A percentile compares a stretch with the other conserved stretches of the same genome.
phyloP scores from a whole-genome alignment of 305 asterid genomes.

The Fraxinus ornus region DNA sequence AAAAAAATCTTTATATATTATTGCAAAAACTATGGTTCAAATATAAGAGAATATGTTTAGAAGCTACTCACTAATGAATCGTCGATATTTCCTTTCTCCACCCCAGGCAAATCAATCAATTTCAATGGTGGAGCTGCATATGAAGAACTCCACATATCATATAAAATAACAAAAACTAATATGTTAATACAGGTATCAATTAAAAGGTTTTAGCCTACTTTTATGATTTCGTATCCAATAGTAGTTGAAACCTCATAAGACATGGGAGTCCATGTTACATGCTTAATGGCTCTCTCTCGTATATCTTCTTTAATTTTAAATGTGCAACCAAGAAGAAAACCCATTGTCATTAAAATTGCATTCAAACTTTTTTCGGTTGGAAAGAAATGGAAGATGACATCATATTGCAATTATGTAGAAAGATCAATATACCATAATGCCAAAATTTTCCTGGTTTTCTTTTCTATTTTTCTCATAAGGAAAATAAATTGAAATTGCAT shows the following conservation, averaged over 20 bases:
- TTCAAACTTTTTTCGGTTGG: background rate
- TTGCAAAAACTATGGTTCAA: background rate
- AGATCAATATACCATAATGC: background rate
- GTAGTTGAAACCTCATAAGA: background rate
- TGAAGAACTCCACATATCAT: constrained; percentile 27
- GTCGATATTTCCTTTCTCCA: constrained; percentile 72
- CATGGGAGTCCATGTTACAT: background rate
- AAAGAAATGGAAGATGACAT: background rate
- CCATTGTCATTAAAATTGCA: background rate
- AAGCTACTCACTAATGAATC: constrained; percentile 72
- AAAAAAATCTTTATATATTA: background rate
- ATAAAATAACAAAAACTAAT: background rate
- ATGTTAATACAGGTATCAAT: constrained; percentile 1
- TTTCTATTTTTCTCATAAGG: background rate
- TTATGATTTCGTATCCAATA: background rate
- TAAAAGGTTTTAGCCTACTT: background rate
- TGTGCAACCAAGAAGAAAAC: background rate
- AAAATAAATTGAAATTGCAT: background rate
- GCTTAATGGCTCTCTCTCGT: background rate
- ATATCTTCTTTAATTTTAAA: background rate
- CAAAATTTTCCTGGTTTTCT: background rate
- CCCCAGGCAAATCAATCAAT: constrained; percentile 90
- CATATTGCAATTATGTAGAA: background rate
- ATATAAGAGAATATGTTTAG: constrained; percentile 1
- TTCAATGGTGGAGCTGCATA: constrained; percentile 78